Percentiles rank a stretch among this genome's conserved stretches.
Conservation (phyloP, 2,329 filamentous ascomycete genomes). For the Fusarium staphyleae region DNA sequence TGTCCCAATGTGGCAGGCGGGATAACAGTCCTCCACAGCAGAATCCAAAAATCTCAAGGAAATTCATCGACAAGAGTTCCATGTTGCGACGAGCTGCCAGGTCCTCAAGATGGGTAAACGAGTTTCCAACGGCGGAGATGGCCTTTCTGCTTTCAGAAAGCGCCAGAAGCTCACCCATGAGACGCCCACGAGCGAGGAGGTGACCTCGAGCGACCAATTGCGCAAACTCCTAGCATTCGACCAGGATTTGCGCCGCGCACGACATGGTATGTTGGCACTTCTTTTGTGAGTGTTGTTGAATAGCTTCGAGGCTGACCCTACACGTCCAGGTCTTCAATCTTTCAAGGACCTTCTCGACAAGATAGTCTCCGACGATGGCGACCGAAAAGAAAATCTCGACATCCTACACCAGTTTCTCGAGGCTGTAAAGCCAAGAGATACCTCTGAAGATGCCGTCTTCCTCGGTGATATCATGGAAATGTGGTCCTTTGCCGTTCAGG, state of each 20-base stretch:
- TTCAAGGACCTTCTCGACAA: conserved; percentile 76
- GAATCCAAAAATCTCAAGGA: conserved; percentile 48
- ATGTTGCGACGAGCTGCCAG: conserved; percentile 30
- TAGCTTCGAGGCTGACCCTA: conserved; percentile 2
- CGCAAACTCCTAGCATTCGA: conserved; percentile 73
- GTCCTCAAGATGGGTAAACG: conserved; percentile 55
- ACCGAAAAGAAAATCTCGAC: conserved; percentile 52
- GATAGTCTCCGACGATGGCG: conserved; percentile 59
- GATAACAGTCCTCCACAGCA: conserved; percentile 46
- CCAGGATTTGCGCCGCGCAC: conserved; percentile 71
- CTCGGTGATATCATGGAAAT: conserved; percentile 84
- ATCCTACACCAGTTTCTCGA: conserved; percentile 76
- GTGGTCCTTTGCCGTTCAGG: conserved; percentile 83
- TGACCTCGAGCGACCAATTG: conserved; percentile 71
- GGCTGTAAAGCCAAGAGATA: conserved; percentile 56
- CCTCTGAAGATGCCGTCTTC: conserved; percentile 61
- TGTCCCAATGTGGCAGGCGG: conserved; percentile 37
- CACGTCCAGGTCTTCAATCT: conserved; percentile 64
- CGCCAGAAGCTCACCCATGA: conserved; percentile 65
- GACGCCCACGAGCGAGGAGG: conserved; percentile 65
- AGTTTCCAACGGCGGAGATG: conserved; percentile 49
- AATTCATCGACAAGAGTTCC: conserved; percentile 24
- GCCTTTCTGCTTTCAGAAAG: conserved; percentile 55
- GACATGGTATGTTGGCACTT: conserved; percentile 61
- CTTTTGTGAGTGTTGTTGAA: not conserved